Evolutionary conservation across 2,329 filamentous ascomycete genomes (phyloP), one percentile per base, ranked within the genome.

Genomic region (Phialemoniopsis sp.): DNA sequence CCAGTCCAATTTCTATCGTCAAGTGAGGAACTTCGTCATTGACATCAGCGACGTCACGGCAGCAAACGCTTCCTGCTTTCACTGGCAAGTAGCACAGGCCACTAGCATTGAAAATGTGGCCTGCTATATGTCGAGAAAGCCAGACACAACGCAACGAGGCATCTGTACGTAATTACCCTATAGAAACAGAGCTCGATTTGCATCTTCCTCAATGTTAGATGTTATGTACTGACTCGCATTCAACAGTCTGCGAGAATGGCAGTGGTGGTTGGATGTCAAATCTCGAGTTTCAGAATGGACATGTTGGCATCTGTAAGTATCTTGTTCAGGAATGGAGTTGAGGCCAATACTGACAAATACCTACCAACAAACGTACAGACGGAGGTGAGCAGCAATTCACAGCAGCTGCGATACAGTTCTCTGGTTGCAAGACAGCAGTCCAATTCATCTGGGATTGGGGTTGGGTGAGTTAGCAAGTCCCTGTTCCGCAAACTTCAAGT

Each of bases 261-360:
- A 79, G 75, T 39, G 78, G 72, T 43, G 76, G 77, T 28, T 79
- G 76, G 54, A 66, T 82, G 57, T 67, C 64, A 37, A 78, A 84
- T 47, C 58, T 83, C 7, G 63, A 62, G 34, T 80, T 83, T 59
- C 74, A 70, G 38, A 79, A 80, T 40, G 81, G 81, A 33, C 60
- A 66, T 8, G 66, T 74, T 38, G 79, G 78, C 37, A 68, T 72
- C 32, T 75, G 75, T 52, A 10, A 26, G 21, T 26, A 6, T 26
- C 21, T 26, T n/a, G n/a, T n/a, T n/a, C n/a, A n/a, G n/a, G n/a
- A n/a, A n/a, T n/a, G n/a, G n/a, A n/a, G n/a, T n/a, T n/a, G n/a
- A n/a, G n/a, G n/a, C n/a, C n/a, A n/a, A n/a, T n/a, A n/a, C n/a
- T n/a, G n/a, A n/a, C n/a, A n/a, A n/a, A n/a, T n/a, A n/a, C n/a